These are phyloP conservation scores for Phialocephala subalpina DNA, from an alignment of 2,329 filamentous ascomycete species.

Conservation along the genomic window DNA sequence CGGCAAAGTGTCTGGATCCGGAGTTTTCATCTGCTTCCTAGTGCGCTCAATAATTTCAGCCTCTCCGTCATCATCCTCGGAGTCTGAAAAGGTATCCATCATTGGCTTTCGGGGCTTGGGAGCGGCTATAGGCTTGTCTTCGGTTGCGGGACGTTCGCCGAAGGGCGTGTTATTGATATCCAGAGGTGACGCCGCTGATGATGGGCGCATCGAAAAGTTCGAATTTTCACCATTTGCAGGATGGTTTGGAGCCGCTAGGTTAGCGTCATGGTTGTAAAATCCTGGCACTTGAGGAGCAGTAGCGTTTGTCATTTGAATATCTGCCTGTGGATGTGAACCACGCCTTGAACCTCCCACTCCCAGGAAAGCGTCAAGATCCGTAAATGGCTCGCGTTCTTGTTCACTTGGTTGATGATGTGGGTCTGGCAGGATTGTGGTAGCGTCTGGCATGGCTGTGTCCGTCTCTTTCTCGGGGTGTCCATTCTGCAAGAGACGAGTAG, in stretches of 20 bases:
- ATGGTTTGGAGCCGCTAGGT: not conserved
- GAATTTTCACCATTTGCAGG: not conserved
- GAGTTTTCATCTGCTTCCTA: conserved; percentile 42
- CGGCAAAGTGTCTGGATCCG: conserved; percentile 38
- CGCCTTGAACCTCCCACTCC: not conserved
- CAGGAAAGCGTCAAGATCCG: no score
- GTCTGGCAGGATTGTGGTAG: not conserved
- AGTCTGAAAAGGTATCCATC: not conserved
- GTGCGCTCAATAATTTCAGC: conserved; percentile 35
- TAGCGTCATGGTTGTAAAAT: not conserved
- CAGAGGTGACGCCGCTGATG: not conserved
- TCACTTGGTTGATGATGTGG: not conserved
- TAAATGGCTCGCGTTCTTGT: no score
- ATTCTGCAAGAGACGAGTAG: not conserved
- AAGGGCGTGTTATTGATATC: not conserved
- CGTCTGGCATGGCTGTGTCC: conserved; percentile 16
- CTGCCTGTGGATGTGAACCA: not conserved
- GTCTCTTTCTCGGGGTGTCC: not conserved
- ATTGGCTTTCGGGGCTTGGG: not conserved
- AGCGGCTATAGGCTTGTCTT: not conserved
- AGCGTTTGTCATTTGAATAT: not conserved
- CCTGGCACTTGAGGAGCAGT: not conserved
- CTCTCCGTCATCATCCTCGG: conserved; percentile 9
- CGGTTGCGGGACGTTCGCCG: not conserved
- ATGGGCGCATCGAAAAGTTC: not conserved